These are phyloP conservation scores for Curvularia lunata DNA, from an alignment of 2,329 filamentous ascomycete species.

Conservation along the genomic window DNA sequence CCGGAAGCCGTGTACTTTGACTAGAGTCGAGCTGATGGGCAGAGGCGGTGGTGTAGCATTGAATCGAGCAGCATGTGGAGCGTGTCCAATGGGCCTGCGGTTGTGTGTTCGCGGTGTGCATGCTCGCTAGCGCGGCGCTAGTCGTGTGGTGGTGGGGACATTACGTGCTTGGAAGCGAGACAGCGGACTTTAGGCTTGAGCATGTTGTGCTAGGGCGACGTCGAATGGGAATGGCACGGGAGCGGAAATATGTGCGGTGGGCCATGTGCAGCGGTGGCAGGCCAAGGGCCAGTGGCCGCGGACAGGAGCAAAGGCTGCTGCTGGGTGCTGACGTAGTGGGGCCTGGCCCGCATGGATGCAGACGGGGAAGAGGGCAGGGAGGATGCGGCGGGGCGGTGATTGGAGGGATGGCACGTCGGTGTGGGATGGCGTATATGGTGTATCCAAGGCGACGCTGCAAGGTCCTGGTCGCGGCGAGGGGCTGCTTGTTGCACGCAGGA, in stretches of 20 bases:
- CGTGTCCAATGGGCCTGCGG: constrained; percentile 11
- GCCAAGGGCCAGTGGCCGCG: constrained; percentile 15
- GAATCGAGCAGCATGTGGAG: constrained; percentile 4
- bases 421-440: constrained; percentile 8
- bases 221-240: constrained; percentile 30
- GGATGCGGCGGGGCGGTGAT: constrained; percentile 23
- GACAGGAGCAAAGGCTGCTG: constrained; percentile 12
- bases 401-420: constrained; percentile 25
- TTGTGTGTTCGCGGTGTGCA: not conserved
- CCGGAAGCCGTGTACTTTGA: constrained; percentile 54
- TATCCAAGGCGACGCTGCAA: constrained; percentile 20
- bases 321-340: constrained; percentile 30
- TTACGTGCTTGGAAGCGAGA: constrained; percentile 15
- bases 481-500: constrained; percentile 14
- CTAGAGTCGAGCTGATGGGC: constrained; percentile 18
- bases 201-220: constrained; percentile 22
- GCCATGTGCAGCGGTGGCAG: not conserved
- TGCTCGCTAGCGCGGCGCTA: constrained; percentile 13
- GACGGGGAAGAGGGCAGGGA: constrained; percentile 19
- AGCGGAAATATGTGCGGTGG: constrained; percentile 16
- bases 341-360: constrained; percentile 30
- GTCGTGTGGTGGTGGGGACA: constrained; percentile 13
- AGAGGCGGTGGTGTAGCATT: constrained; percentile 1
- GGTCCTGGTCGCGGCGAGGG: constrained; percentile 14
- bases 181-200: not conserved